Percentiles rank a stretch among this genome's conserved stretches.
These are phyloP conservation scores for Coemansia javaensis DNA, from an alignment of 192 early-diverging fungal species.

Conservation along the genomic window DNA sequence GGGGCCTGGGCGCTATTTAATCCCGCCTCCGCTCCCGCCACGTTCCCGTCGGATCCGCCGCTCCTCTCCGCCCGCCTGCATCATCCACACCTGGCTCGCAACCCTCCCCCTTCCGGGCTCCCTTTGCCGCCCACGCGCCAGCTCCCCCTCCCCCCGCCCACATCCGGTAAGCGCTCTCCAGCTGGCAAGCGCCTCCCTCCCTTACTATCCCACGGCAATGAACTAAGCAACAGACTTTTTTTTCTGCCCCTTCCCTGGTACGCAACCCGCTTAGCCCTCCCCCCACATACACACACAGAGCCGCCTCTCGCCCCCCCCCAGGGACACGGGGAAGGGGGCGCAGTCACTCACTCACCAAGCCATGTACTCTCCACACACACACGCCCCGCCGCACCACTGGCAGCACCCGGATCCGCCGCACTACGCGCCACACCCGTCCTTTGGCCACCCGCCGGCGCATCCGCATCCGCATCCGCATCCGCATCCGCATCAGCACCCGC, in stretches of 20 bases:
- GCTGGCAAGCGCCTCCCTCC: not conserved
- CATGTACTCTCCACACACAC: constrained; percentile 2
- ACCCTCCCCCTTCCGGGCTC: not conserved
- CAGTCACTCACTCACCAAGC: no score
- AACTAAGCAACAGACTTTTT: no score
- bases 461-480: not conserved
- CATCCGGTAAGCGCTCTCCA: not conserved
- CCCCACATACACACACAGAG: no score
- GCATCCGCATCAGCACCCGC: not conserved
- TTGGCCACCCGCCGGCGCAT: not conserved
- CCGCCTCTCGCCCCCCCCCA: no score
- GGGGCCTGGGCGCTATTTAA: constrained; percentile 1
- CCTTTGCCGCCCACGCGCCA: no score
- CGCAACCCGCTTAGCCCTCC: no score
- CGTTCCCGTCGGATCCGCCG: constrained; percentile 3
- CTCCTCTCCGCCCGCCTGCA: not conserved
- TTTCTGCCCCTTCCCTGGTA: no score
- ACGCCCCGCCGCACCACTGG: constrained; percentile 5
- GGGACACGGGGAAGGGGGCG: no score
- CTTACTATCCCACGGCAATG: no score
- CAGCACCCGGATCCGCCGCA: constrained; percentile 1
- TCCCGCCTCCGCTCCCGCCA: not conserved
- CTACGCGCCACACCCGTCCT: not conserved
- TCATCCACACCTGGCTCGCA: not conserved
- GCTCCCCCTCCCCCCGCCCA: not conserved